Evolutionary conservation across 306 rosid species (phyloP).

Genomic region (Cucurbita maxima): DNA sequence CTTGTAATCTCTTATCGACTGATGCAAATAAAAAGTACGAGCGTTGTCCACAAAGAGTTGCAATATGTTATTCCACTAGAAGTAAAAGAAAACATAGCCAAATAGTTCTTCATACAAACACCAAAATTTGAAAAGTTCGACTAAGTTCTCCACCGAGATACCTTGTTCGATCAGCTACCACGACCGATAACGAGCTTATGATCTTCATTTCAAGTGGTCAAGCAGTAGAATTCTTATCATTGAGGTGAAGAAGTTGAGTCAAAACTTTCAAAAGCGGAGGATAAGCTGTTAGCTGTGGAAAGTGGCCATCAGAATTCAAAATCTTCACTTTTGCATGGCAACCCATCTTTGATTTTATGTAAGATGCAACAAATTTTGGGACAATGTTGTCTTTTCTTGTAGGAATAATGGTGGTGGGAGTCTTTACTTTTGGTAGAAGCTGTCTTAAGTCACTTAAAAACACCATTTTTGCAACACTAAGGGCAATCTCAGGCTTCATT

Average conservation of each 20-base stretch:
- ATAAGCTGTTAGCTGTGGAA: slow-evolving; percentile 31
- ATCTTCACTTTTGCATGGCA: slow-evolving; percentile 15
- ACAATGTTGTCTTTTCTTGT: slow-evolving; percentile 17
- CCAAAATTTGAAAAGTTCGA: too few relatives aligned
- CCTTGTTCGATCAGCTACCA: too few relatives aligned
- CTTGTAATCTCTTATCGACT: too few relatives aligned
- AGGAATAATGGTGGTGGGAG: slow-evolving; percentile 31
- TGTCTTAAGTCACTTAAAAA: slow-evolving; percentile 24
- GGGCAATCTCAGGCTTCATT: slow-evolving; percentile 31
- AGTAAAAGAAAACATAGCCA: too few relatives aligned
- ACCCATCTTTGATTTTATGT: slow-evolving; percentile 23
- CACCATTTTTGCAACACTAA: slow-evolving; percentile 18
- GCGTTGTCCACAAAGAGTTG: too few relatives aligned
- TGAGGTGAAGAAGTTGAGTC: not conserved
- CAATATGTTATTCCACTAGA: too few relatives aligned
- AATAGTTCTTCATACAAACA: too few relatives aligned
- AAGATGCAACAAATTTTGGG: slow-evolving; percentile 21
- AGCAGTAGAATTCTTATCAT: not conserved
- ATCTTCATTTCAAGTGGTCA: too few relatives aligned
- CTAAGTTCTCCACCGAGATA: too few relatives aligned
- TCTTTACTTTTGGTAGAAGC: slow-evolving; percentile 21
- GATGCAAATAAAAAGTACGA: too few relatives aligned
- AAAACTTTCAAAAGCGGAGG: slow-evolving; percentile 18
- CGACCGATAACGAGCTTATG: too few relatives aligned
- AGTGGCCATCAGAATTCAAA: slow-evolving; percentile 29